These are phyloP conservation scores for Limnanthes douglasii DNA, from an alignment of 345 rosid species.

Conservation along the genomic window DNA sequence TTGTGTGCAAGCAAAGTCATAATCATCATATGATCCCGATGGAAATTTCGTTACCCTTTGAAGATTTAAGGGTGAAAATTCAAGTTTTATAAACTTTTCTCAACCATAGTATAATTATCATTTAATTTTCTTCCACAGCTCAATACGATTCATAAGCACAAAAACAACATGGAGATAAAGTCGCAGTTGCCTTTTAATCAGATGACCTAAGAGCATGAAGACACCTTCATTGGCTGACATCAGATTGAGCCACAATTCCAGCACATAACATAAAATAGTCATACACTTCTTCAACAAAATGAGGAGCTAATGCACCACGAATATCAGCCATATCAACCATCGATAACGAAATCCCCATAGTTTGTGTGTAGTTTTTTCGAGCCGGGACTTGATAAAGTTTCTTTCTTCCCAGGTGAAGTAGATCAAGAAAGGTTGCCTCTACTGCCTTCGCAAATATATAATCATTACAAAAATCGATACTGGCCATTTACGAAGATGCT, in stretches of 20 bases:
- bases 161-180: background rate
- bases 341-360: slow-evolving; percentile 15
- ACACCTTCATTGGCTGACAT: slow-evolving; percentile 26
- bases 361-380: slow-evolving; percentile 1
- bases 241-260: slow-evolving; percentile 27
- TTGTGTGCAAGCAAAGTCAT: background rate
- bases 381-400: slow-evolving; percentile 16
- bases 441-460: slow-evolving; percentile 13
- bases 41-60: too few species aligned
- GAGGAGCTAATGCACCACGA: slow-evolving; percentile 24
- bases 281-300: slow-evolving; percentile 11
- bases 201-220: slow-evolving; percentile 12
- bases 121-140: too few species aligned
- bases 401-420: slow-evolving; percentile 10
- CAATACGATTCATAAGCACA: too few species aligned
- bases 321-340: slow-evolving; percentile 39
- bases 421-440: slow-evolving; percentile 25
- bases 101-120: too few species aligned
- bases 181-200: slow-evolving; percentile 18
- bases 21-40: background rate
- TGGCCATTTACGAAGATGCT: too few species aligned
- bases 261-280: slow-evolving; percentile 6
- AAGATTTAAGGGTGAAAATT: too few species aligned
- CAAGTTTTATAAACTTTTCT: too few species aligned
- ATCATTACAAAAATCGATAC: background rate